Conservation (phyloP, 1,139 yeast species). For the Candida tropicalis region DNA sequence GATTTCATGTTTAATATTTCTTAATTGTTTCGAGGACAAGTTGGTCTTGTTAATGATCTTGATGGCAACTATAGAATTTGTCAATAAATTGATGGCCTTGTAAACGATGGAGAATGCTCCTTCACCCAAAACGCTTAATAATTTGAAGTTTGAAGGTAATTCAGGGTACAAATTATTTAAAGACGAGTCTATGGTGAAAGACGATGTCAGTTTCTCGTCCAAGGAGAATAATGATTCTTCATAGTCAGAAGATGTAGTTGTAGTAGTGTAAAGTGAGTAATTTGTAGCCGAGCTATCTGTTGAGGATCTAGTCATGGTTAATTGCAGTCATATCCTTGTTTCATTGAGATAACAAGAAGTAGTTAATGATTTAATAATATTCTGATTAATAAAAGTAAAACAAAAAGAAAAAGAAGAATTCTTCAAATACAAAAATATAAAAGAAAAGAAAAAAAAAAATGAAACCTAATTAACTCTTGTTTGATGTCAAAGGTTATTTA, state of each 20-base stretch:
- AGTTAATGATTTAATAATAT: background rate
- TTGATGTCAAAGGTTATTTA: background rate
- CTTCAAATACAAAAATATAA: background rate
- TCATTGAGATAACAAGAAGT: background rate
- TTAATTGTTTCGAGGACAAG: conserved; percentile 48
- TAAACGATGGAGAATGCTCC: conserved; percentile 93
- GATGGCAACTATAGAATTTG: conserved; percentile 61
- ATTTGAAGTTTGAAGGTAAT: conserved; percentile 27
- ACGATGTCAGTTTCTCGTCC: conserved; percentile 4
- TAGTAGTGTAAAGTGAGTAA: conserved; percentile 2
- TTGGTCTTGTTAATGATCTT: conserved; percentile 79
- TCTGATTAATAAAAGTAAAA: background rate
- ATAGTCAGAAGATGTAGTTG: conserved; percentile 1
- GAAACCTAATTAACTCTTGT: background rate
- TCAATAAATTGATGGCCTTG: conserved; percentile 56
- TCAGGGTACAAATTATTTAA: conserved; percentile 24
- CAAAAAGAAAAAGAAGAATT: background rate
- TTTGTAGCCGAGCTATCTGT: conserved; percentile 4
- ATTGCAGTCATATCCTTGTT: conserved; percentile 1
- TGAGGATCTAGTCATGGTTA: conserved; percentile 2
- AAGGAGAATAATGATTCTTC: conserved; percentile 2
- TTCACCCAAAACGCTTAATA: conserved; percentile 55
- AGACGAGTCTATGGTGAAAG: conserved; percentile 16
- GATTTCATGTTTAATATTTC: conserved; percentile 78
- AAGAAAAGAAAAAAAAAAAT: background rate